Conservation (phyloP, 2,329 filamentous ascomycete species). For the Coniochaeta prunicola region DNA sequence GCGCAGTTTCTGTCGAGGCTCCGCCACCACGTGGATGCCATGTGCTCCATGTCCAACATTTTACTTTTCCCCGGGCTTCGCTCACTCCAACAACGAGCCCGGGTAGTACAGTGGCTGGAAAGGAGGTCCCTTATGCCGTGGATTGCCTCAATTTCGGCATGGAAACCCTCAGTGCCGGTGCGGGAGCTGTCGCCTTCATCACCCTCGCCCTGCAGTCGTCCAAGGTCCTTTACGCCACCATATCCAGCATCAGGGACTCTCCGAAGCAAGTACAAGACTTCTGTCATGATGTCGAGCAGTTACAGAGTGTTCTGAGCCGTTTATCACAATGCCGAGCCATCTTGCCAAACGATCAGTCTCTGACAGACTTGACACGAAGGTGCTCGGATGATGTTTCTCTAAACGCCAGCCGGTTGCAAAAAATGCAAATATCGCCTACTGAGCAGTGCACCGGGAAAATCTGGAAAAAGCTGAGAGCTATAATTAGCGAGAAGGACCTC, state of each 20-base stretch:
- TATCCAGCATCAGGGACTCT: background rate
- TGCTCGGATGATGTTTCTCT: background rate
- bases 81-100: background rate
- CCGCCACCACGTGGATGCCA: background rate
- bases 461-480: background rate
- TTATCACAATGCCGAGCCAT: background rate
- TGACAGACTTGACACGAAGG: background rate
- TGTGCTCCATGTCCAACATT: background rate
- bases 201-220: background rate
- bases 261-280: background rate
- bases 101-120: background rate
- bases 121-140: background rate
- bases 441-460: background rate
- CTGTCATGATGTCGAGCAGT: background rate
- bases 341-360: background rate
- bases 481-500: background rate
- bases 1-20: background rate
- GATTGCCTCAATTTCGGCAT: background rate
- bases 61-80: background rate
- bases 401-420: background rate
- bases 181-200: background rate
- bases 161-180: background rate
- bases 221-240: background rate
- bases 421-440: background rate
- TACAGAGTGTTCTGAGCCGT: background rate